Conservation (phyloP, 192 early-diverging fungal species). For the Physocladia obscura region DNA sequence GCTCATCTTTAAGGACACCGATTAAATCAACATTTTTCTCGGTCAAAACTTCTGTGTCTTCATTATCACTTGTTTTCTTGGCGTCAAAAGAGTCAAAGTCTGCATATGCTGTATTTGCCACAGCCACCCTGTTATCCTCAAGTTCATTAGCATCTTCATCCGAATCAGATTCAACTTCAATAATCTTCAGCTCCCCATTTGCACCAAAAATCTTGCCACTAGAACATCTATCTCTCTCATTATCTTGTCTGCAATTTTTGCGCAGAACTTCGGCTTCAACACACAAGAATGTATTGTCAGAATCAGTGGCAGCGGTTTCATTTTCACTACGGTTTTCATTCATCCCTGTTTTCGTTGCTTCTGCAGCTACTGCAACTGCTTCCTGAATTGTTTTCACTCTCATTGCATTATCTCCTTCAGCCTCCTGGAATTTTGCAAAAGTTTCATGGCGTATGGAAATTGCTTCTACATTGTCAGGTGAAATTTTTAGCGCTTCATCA, state of each 20-base stretch:
- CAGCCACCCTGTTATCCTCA: not conserved
- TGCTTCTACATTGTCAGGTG: conserved; percentile 24
- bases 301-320: not conserved
- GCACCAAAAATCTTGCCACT: too few relatives aligned
- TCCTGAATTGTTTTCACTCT: not conserved
- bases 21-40: too few relatives aligned
- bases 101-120: too few relatives aligned
- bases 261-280: too few relatives aligned
- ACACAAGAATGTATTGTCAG: too few relatives aligned
- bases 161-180: not conserved
- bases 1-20: too few relatives aligned
- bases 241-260: too few relatives aligned
- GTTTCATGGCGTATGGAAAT: conserved; percentile 6
- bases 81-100: too few relatives aligned
- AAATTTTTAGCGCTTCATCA: not conserved
- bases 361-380: not conserved
- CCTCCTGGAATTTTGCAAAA: conserved; percentile 6
- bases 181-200: not conserved
- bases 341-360: not conserved
- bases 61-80: too few relatives aligned
- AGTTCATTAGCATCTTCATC: not conserved
- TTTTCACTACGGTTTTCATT: not conserved
- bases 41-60: too few relatives aligned
- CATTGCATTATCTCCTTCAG: not conserved
- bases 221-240: too few relatives aligned